phyloP scores from a whole-genome alignment of 257 asterid genomes.

The Linderniella brevidens region DNA sequence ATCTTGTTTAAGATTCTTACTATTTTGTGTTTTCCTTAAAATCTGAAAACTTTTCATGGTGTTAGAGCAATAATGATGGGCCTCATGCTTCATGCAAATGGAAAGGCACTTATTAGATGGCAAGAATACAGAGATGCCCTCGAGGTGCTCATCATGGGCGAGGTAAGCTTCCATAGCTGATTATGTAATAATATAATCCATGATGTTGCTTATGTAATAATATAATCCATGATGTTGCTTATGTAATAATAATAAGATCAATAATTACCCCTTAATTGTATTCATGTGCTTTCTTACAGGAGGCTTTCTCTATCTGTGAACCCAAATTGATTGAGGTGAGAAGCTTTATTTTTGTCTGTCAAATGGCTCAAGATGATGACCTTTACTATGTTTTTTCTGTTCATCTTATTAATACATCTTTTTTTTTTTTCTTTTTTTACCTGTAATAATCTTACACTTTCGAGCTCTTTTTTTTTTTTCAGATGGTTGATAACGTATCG shows the following conservation, averaged over 20 bases:
- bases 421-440: no score
- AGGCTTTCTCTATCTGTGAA: conserved; percentile 77
- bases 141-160: conserved; percentile 93
- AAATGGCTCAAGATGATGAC: no score
- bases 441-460: conserved; percentile 8
- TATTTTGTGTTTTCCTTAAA: background rate
- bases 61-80: conserved; percentile 96
- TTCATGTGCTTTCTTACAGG: conserved; percentile 35
- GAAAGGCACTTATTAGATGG: conserved; percentile 47
- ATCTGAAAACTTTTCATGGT: conserved; percentile 7
- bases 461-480: conserved; percentile 8
- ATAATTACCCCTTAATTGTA: no score
- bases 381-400: no score
- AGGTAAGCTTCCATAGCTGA: conserved; percentile 23
- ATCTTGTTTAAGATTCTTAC: background rate
- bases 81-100: conserved; percentile 89
- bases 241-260: no score
- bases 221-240: no score
- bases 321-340: conserved; percentile 70
- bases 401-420: no score
- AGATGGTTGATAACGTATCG: conserved; percentile 89
- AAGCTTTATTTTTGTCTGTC: conserved; percentile 1
- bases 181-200: conserved; percentile 2
- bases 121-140: conserved; percentile 60
- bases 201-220: no score